These are phyloP conservation scores for Allium fistulosum DNA, from an alignment of 106 monocot genomes.

Conservation along the genomic window DNA sequence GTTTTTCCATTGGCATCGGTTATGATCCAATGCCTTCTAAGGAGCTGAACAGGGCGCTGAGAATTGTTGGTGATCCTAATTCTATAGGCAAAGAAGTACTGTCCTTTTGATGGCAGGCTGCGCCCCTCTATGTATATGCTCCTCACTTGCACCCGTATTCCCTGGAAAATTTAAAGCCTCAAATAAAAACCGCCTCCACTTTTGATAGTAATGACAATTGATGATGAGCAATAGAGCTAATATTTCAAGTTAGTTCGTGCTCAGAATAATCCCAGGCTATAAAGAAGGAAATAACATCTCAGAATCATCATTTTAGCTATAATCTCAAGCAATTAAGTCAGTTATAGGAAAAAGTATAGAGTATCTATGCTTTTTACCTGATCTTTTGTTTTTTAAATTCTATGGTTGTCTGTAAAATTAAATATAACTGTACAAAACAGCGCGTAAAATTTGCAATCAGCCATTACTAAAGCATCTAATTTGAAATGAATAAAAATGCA, in stretches of 20 bases:
- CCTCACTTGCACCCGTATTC: slow-evolving; percentile 89
- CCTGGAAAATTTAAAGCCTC: slow-evolving; percentile 31
- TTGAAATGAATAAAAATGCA: background rate
- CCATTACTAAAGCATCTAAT: background rate
- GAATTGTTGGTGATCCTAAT: slow-evolving; percentile 87
- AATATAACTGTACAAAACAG: too few species aligned
- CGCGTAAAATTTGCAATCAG: too few species aligned
- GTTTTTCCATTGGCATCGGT: slow-evolving; percentile 82
- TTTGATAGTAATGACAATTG: background rate
- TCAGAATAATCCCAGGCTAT: too few species aligned
- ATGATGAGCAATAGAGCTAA: background rate
- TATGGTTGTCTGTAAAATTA: too few species aligned
- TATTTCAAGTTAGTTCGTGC: too few species aligned
- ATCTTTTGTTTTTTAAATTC: too few species aligned
- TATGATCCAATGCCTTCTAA: slow-evolving; percentile 96
- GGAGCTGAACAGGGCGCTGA: slow-evolving; percentile 69
- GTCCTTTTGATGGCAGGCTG: slow-evolving; percentile 71
- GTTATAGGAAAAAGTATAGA: too few species aligned
- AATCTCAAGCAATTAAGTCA: too few species aligned
- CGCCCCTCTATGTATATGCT: slow-evolving; percentile 78
- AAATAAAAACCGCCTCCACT: background rate
- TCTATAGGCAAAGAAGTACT: slow-evolving; percentile 60
- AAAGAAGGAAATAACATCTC: too few species aligned
- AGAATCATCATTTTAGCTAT: too few species aligned
- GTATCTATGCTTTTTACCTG: too few species aligned